A percentile compares a stretch with the other conserved stretches of the same genome.
These are phyloP conservation scores for Nannizzia gypsea DNA, from an alignment of 2,329 filamentous ascomycete species.

Conservation along the genomic window DNA sequence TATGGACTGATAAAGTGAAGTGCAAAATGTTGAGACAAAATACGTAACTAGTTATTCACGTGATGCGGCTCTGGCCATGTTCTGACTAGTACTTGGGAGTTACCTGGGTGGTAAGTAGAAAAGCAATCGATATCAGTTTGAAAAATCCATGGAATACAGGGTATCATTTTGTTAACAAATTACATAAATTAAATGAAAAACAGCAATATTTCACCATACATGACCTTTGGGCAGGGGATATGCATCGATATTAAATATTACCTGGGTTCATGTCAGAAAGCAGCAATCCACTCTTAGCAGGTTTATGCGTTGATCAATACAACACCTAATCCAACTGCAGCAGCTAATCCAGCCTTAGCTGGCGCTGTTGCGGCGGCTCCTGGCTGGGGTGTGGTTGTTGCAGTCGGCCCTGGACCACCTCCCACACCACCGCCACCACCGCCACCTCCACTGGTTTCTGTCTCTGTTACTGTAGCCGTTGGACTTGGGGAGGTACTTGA, in stretches of 20 bases:
- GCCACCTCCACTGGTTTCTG: not conserved
- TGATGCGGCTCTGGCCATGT: too few species aligned
- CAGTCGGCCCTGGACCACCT: not conserved
- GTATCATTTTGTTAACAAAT: not conserved
- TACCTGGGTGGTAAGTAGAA: too few species aligned
- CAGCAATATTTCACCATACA: not conserved
- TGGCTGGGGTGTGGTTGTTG: slow-evolving; percentile 20
- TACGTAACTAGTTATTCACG: too few species aligned
- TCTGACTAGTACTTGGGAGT: too few species aligned
- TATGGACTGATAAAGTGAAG: not conserved
- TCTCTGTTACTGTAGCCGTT: slow-evolving; percentile 2
- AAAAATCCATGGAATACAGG: not conserved
- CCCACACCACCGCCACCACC: not conserved
- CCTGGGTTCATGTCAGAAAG: not conserved
- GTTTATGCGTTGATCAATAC: slow-evolving; percentile 9
- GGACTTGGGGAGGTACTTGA: not conserved
- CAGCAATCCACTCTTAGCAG: not conserved
- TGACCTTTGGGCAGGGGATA: not conserved
- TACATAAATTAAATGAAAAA: not conserved
- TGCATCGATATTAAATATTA: not conserved
- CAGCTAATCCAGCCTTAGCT: slow-evolving; percentile 35
- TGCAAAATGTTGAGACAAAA: not conserved
- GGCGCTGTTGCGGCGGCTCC: slow-evolving; percentile 26
- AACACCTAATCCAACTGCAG: slow-evolving; percentile 38
- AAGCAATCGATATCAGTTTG: not conserved